phyloP scores from a whole-genome alignment of 306 rosid genomes.

The Vigna unguiculata region DNA sequence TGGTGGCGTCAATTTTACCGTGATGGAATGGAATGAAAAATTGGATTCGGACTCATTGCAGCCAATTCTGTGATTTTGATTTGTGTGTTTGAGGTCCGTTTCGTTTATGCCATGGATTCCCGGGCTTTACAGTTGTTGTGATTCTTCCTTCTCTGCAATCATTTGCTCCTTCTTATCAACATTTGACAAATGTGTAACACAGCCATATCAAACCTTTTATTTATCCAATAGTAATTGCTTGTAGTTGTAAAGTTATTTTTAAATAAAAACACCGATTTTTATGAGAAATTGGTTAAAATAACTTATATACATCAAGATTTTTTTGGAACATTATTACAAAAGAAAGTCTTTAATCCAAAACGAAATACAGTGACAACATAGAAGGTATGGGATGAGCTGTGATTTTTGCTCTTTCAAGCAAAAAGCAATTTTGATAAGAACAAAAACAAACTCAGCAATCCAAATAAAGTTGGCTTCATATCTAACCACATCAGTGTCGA shows the following conservation, averaged over 20 bases:
- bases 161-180: conserved; percentile 37
- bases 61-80: conserved; percentile 44
- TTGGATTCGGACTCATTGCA: conserved; percentile 49
- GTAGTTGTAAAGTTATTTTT: no score
- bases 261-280: no score
- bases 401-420: conserved; percentile 40
- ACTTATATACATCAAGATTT: no score
- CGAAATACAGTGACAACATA: conserved; percentile 1
- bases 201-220: conserved; percentile 7
- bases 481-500: conserved; percentile 30
- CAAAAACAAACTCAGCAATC: conserved; percentile 42
- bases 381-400: conserved; percentile 9
- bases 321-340: no score
- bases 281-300: no score
- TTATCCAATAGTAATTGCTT: neutral
- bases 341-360: no score
- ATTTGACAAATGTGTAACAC: conserved; percentile 2
- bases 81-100: conserved; percentile 47
- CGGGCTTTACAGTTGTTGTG: conserved; percentile 48
- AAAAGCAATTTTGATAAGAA: conserved; percentile 46
- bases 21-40: conserved; percentile 39
- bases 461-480: conserved; percentile 39
- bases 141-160: conserved; percentile 46
- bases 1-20: conserved; percentile 43
- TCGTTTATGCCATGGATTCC: conserved; percentile 45